phyloP scores from a whole-genome alignment of 2,329 filamentous ascomycete genomes.

The Penicillium sp. region DNA sequence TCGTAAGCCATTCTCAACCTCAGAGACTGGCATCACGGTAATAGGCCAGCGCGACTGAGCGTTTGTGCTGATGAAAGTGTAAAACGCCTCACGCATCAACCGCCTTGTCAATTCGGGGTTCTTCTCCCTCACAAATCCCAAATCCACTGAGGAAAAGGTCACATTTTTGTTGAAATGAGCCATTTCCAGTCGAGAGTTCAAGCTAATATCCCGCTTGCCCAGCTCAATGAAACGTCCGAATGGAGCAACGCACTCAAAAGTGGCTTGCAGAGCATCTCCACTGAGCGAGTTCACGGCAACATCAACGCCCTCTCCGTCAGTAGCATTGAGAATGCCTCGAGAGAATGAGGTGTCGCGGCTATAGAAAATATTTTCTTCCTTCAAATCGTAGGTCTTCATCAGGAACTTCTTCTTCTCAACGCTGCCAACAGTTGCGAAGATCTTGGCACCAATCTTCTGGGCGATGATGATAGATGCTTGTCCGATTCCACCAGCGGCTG shows the following conservation, averaged over 20 bases:
- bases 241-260: slow-evolving; percentile 29
- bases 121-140: slow-evolving; percentile 30
- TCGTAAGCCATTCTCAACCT: slow-evolving; percentile 26
- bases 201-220: slow-evolving; percentile 34
- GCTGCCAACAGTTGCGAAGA: slow-evolving; percentile 26
- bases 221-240: slow-evolving; percentile 37
- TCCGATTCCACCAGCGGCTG: slow-evolving; percentile 27
- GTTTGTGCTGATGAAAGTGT: slow-evolving; percentile 12
- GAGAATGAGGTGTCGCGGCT: slow-evolving; percentile 24
- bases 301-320: slow-evolving; percentile 27
- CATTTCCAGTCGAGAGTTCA: slow-evolving; percentile 47
- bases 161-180: slow-evolving; percentile 45
- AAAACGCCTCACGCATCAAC: slow-evolving; percentile 24
- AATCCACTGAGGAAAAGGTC: slow-evolving; percentile 46
- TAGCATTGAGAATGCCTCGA: slow-evolving; percentile 28
- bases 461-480: slow-evolving; percentile 27
- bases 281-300: slow-evolving; percentile 31
- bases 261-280: slow-evolving; percentile 28
- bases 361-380: slow-evolving; percentile 17
- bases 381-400: slow-evolving; percentile 16
- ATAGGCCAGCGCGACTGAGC: slow-evolving; percentile 20
- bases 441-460: slow-evolving; percentile 21
- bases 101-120: slow-evolving; percentile 23
- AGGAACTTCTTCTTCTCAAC: slow-evolving; percentile 23
- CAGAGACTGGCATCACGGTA: slow-evolving; percentile 20